Percentiles rank a stretch among this genome's conserved stretches.
Evolutionary conservation across 371 early-diverging fungal species (phyloP).

Genomic region (Capniomyces stellatus): DNA sequence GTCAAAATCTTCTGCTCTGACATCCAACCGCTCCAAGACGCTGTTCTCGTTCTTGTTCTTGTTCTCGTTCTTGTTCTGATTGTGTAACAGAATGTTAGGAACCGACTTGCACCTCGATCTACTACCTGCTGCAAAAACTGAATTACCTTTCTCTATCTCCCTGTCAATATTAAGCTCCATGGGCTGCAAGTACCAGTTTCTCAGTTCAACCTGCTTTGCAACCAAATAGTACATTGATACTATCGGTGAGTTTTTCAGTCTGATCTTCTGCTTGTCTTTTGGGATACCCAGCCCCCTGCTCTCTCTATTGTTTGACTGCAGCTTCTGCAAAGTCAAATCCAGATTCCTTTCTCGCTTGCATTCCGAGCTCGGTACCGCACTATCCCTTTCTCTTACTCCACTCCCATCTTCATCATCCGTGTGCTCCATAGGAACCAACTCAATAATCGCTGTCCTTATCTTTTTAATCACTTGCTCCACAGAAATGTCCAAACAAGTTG

Average conservation of each 20-base stretch:
- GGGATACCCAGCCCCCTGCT: no score
- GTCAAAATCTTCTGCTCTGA: no score
- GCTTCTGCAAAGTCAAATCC: neutral
- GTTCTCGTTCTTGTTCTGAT: no score
- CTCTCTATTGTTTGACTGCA: neutral
- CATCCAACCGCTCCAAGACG: no score
- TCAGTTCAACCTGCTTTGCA: slow-evolving; percentile 20
- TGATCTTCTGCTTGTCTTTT: slow-evolving; percentile 5
- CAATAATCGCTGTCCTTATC: neutral
- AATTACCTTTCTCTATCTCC: no score
- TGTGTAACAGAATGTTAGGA: no score
- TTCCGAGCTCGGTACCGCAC: no score
- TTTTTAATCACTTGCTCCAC: slow-evolving; percentile 10
- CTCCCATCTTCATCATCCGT: neutral
- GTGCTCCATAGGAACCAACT: no score
- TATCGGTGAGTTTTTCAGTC: slow-evolving; percentile 22
- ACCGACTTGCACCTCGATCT: no score
- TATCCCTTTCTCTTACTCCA: neutral
- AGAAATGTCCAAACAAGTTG: slow-evolving; percentile 19
- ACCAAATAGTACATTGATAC: slow-evolving; percentile 23
- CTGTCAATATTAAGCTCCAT: no score
- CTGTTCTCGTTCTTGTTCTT: no score
- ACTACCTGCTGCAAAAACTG: no score
- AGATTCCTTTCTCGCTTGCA: neutral
- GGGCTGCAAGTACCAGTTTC: slow-evolving; percentile 16